Percentiles rank a stretch among this genome's conserved stretches.
phyloP scores from a whole-genome alignment of 75 land plant species.

The Pinus tabuliformis region DNA sequence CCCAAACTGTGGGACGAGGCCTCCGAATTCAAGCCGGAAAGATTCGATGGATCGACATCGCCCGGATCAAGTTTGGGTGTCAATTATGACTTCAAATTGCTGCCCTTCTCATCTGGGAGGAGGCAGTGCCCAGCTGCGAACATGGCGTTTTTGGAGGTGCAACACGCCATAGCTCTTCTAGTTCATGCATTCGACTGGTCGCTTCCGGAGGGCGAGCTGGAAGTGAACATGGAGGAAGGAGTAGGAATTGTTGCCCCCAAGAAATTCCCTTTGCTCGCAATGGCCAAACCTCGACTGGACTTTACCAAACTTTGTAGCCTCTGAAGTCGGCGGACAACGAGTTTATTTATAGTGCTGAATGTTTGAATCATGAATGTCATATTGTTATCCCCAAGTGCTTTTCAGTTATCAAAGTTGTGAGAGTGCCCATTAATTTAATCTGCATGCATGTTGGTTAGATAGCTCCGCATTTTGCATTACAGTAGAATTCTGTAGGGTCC shows the following conservation, averaged over 20 bases:
- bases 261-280: constrained; percentile 3
- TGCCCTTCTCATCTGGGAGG: constrained; percentile 13
- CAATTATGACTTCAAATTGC: neutral
- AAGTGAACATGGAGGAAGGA: constrained; percentile 6
- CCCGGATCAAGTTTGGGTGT: neutral
- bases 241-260: neutral
- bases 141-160: constrained; percentile 13
- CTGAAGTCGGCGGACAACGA: no score
- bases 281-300: neutral
- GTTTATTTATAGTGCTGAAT: no score
- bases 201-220: neutral
- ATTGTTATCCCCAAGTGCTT: no score
- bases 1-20: constrained; percentile 35
- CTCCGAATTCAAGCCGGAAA: constrained; percentile 32
- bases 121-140: constrained; percentile 10
- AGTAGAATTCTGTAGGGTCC: no score
- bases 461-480: no score
- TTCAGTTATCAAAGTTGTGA: no score
- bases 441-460: no score
- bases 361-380: no score
- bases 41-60: constrained; percentile 16
- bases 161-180: constrained; percentile 12
- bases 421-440: no score
- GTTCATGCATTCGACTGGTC: constrained; percentile 18
- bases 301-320: no score